A percentile compares a stretch with the other conserved stretches of the same genome.
Evolutionary conservation across 2,329 filamentous ascomycete genomes (phyloP).

Genomic region (Sclerotinia borealis): DNA sequence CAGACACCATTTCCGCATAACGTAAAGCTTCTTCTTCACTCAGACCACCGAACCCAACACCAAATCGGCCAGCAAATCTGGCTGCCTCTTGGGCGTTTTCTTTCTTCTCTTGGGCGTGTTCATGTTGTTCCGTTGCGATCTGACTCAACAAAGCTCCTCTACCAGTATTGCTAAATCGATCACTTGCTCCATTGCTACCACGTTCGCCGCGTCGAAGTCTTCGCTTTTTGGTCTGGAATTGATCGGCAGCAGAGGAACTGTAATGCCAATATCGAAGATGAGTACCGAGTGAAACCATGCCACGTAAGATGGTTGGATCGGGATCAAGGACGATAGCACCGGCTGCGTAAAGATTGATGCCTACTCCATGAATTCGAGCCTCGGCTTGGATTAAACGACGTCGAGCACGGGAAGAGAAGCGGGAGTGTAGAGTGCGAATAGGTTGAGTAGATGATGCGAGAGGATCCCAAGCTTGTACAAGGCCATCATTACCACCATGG

Average conservation of each 20-base stretch:
- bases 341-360: slow-evolving; percentile 73
- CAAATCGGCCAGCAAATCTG: slow-evolving; percentile 73
- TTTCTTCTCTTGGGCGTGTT: slow-evolving; percentile 68
- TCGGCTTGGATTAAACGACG: slow-evolving; percentile 65
- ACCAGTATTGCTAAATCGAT: slow-evolving; percentile 54
- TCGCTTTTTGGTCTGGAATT: slow-evolving; percentile 73
- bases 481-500: slow-evolving; percentile 87
- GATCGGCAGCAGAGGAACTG: slow-evolving; percentile 69
- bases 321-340: slow-evolving; percentile 83
- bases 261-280: slow-evolving; percentile 92
- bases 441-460: slow-evolving; percentile 73
- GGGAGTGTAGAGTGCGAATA: slow-evolving; percentile 79
- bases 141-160: slow-evolving; percentile 70
- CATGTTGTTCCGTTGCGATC: slow-evolving; percentile 78
- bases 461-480: slow-evolving; percentile 97
- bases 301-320: slow-evolving; percentile 77
- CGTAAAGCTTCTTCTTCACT: slow-evolving; percentile 59
- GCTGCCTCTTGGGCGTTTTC: slow-evolving; percentile 61
- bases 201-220: slow-evolving; percentile 58
- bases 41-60: slow-evolving; percentile 65
- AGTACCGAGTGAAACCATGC: slow-evolving; percentile 79
- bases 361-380: slow-evolving; percentile 59
- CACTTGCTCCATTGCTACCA: slow-evolving; percentile 50
- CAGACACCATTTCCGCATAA: slow-evolving; percentile 61
- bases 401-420: slow-evolving; percentile 74